Percentiles rank a stretch among this genome's conserved stretches.
Conservation (phyloP, 306 rosid genomes). For the Canavalia ensiformis region DNA sequence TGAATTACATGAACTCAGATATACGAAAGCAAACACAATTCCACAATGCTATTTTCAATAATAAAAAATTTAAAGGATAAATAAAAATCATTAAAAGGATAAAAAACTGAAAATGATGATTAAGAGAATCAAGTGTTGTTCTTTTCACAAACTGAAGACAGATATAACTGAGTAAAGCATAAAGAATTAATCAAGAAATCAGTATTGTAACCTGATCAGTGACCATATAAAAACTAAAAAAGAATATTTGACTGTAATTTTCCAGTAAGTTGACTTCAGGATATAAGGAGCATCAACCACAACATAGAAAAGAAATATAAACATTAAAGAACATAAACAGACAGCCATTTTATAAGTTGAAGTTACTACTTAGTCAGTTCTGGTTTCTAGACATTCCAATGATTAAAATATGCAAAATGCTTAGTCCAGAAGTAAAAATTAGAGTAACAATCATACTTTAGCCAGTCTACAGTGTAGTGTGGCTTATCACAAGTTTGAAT, state of each 20-base stretch:
- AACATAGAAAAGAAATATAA: background rate
- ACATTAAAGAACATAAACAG: background rate
- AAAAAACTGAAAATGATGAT: background rate
- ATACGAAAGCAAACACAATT: conserved; percentile 2
- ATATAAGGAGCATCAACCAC: background rate
- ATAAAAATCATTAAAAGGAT: conserved; percentile 2
- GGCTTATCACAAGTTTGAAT: conserved; percentile 66
- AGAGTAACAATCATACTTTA: conserved; percentile 65
- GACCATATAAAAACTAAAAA: background rate
- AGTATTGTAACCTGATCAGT: background rate
- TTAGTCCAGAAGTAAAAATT: conserved; percentile 32
- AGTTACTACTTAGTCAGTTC: background rate
- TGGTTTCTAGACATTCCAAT: conserved; percentile 30
- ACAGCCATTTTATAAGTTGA: conserved; percentile 1
- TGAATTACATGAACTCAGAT: conserved; percentile 3
- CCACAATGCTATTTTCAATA: background rate
- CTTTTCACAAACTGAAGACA: background rate
- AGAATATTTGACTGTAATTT: background rate
- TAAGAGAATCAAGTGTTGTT: background rate
- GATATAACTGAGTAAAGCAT: background rate
- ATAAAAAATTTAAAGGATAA: conserved; percentile 27
- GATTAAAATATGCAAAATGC: conserved; percentile 18
- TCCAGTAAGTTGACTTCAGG: background rate
- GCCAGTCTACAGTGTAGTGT: conserved; percentile 79
- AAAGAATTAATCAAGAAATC: conserved; percentile 20